Base-by-base conservation (phyloP, 2,329 filamentous ascomycete species). In the Colletotrichum sp. region DNA sequence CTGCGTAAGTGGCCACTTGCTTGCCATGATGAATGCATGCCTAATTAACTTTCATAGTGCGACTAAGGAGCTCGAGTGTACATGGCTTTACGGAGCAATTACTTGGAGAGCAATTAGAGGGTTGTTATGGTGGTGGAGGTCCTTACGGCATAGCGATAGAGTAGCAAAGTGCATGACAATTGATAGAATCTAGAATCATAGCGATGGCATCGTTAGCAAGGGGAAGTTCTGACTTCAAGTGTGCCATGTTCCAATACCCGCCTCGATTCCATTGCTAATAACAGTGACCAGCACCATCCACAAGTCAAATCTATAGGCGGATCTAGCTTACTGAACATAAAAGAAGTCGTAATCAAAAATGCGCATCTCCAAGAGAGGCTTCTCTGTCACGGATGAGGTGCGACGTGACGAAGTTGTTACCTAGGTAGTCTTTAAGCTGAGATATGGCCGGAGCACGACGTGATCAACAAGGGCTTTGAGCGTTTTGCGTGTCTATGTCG, bases 281-380 rank as follows among this genome's bases (percentile, higher is more conserved):
- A 48, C 18, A 10, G 39, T 18, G 39, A 22, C 18, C 1, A 1
- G 39, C 18, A n/a, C 1, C 39, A 48, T n/a, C 3, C 0, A n/a
- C 39, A 22, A 12, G n/a, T 48, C 18, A n/a, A 48, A 48, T 10
- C 39, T 43, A n/a, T 4, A n/a, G 10, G 9, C 39, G 9, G 39
- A 0, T 48, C 0, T n/a, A 4, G 18, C 39, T 22, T 12, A 0
- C 1, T 48, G 3, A 22, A 12, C 7, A 48, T 3, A 6, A 9
- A 48, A 48, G 39, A 48, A 2, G 1, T 7, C 39, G 8, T 0
- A 10, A n/a, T 7, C 3, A 5, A 22, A 4, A n/a, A n/a, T 12
- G 9, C 39, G 39, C 39, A 48, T 22, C 43, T 48, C 9, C 9
- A 48, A 48, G 43, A 0, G 9, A 22, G 0, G 1, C 2, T 4